Percentiles rank a stretch among this genome's conserved stretches.
Conservation (phyloP, 768 basidiomycete species). For the Suillus spraguei region DNA sequence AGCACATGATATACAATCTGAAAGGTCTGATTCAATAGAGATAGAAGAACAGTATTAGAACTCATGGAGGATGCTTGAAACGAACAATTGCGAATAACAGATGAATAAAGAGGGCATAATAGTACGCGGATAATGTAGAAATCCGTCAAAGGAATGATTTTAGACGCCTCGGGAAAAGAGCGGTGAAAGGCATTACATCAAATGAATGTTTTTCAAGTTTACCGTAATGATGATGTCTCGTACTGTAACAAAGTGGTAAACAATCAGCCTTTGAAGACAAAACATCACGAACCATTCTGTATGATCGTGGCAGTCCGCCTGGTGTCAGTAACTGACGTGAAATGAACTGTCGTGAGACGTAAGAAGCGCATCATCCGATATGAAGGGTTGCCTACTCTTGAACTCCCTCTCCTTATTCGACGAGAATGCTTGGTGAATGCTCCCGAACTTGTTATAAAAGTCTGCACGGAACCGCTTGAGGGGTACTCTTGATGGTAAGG, state of each 20-base stretch:
- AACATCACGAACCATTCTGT: constrained; percentile 54
- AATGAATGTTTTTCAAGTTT: constrained; percentile 58
- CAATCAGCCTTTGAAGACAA: constrained; percentile 7
- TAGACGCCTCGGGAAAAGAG: background rate
- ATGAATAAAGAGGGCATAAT: constrained; percentile 15
- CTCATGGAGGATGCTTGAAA: constrained; percentile 12
- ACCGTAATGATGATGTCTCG: constrained; percentile 71
- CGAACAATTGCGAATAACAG: constrained; percentile 10
- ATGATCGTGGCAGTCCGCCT: constrained; percentile 74
- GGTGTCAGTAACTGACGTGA: constrained; percentile 84
- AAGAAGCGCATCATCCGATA: constrained; percentile 8
- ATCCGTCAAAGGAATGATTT: constrained; percentile 3
- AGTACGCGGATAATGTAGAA: constrained; percentile 10
- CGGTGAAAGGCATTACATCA: constrained; percentile 27
- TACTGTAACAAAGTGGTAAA: constrained; percentile 40
- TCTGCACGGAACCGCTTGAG: constrained; percentile 42
- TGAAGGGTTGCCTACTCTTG: constrained; percentile 52
- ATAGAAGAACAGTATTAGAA: constrained; percentile 10
- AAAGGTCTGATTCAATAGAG: constrained; percentile 1
- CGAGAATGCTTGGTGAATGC: constrained; percentile 65
- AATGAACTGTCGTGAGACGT: constrained; percentile 54
- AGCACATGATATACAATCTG: constrained; percentile 10
- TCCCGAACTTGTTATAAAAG: constrained; percentile 72
- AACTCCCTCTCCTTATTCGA: constrained; percentile 74
- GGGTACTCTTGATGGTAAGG: background rate